Evolutionary conservation across 495 filamentous ascomycete species (phyloP).

Genomic region (Penicillium argentinense): DNA sequence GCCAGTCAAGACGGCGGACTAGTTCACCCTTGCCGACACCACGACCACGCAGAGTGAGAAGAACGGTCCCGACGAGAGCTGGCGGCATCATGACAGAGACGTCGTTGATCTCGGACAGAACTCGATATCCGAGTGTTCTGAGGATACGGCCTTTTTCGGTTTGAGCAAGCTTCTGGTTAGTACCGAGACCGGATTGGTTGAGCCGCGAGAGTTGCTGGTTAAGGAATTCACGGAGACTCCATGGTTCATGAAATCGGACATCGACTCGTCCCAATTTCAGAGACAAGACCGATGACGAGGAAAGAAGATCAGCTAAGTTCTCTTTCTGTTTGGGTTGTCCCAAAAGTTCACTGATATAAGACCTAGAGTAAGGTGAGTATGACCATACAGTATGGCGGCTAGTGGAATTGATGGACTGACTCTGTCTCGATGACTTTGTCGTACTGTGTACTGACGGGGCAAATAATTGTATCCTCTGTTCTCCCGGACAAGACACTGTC

Average conservation of each 20-base stretch:
- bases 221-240: constrained; percentile 82
- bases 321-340: constrained; percentile 94
- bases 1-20: constrained; percentile 85
- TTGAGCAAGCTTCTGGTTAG: constrained; percentile 41
- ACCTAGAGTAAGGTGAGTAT: constrained; percentile 39
- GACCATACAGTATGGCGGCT: background rate
- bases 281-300: constrained; percentile 83
- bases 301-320: constrained; percentile 83
- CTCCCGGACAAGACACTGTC: constrained; percentile 87
- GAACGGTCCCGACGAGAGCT: constrained; percentile 87
- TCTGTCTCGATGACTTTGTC: constrained; percentile 99
- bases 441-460: constrained; percentile 94
- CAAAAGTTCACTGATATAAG: constrained; percentile 90
- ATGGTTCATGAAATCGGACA: constrained; percentile 92
- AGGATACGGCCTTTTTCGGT: constrained; percentile 63
- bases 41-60: constrained; percentile 86
- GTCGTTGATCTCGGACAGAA: constrained; percentile 89
- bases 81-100: constrained; percentile 98
- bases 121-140: constrained; percentile 82
- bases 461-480: constrained; percentile 86
- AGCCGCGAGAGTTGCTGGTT: constrained; percentile 63
- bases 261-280: constrained; percentile 89
- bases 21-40: constrained; percentile 88
- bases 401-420: constrained; percentile 27
- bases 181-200: constrained; percentile 27